Conservation (phyloP, 1,139 yeast genomes). For the Suhomyces panamericanus region DNA sequence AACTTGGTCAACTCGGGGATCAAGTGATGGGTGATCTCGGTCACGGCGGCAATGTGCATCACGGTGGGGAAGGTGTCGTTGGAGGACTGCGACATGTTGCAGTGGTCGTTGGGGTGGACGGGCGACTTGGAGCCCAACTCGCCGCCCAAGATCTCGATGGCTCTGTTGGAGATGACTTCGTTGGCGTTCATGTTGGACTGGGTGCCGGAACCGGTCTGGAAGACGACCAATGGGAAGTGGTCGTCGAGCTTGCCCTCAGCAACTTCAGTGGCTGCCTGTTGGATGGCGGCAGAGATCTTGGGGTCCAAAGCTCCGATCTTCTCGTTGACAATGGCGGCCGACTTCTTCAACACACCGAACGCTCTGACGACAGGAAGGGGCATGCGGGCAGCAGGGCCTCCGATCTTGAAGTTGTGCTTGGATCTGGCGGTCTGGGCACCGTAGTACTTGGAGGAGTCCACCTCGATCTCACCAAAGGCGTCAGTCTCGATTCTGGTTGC, state of each 20-base stretch:
- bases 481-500: conserved; percentile 24
- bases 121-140: conserved; percentile 22
- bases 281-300: conserved; percentile 20
- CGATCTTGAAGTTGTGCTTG: conserved; percentile 23
- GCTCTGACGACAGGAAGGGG: conserved; percentile 22
- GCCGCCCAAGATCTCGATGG: conserved; percentile 25
- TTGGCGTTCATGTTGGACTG: conserved; percentile 26
- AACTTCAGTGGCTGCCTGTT: conserved; percentile 22
- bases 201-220: conserved; percentile 26
- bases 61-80: conserved; percentile 26
- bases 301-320: conserved; percentile 22
- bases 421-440: conserved; percentile 25
- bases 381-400: conserved; percentile 54
- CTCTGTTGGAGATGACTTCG: conserved; percentile 24
- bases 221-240: conserved; percentile 25
- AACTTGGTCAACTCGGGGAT: conserved; percentile 21
- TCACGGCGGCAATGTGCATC: conserved; percentile 25
- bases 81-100: conserved; percentile 24
- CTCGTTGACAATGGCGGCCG: conserved; percentile 23
- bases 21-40: conserved; percentile 19
- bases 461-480: conserved; percentile 23
- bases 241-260: conserved; percentile 21
- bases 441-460: conserved; percentile 21
- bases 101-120: conserved; percentile 25
- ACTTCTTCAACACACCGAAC: conserved; percentile 23